A percentile compares a stretch with the other conserved stretches of the same genome.
phyloP scores from a whole-genome alignment of 345 rosid species.

The Nephelium lappaceum region DNA sequence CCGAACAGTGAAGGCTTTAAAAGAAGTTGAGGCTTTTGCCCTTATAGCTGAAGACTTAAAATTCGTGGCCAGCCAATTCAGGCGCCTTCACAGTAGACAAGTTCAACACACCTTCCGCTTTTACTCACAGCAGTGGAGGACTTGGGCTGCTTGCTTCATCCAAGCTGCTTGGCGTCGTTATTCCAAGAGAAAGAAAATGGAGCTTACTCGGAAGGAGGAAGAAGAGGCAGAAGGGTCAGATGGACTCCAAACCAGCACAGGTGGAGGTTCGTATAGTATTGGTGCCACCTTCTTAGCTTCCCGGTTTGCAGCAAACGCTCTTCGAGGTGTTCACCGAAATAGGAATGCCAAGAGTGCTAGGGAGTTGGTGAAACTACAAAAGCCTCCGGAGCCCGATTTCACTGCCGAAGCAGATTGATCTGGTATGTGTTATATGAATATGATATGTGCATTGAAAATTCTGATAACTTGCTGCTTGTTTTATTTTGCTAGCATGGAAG shows the following conservation, averaged over 20 bases:
- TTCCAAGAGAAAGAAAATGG: conserved; percentile 76
- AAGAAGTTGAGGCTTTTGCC: conserved; percentile 93
- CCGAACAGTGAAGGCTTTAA: conserved; percentile 81
- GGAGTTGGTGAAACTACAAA: conserved; percentile 75
- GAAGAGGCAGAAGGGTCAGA: conserved; percentile 54
- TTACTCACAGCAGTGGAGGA: conserved; percentile 97
- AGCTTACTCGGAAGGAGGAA: conserved; percentile 71
- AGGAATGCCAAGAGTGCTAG: conserved; percentile 70
- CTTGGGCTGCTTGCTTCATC: conserved; percentile 98
- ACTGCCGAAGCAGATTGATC: conserved; percentile 66
- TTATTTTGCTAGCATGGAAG: conserved; percentile 2
- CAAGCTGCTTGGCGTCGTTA: conserved; percentile 97
- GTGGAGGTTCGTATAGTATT: conserved; percentile 70
- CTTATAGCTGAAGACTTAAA: conserved; percentile 86
- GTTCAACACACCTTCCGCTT: conserved; percentile 97
- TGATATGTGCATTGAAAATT: conserved; percentile 3
- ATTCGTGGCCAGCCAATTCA: conserved; percentile 92
- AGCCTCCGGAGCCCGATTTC: conserved; percentile 97
- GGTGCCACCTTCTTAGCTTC: conserved; percentile 92
- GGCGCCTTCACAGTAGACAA: conserved; percentile 93
- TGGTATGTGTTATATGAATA: background rate
- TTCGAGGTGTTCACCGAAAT: conserved; percentile 79
- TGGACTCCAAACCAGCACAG: conserved; percentile 31
- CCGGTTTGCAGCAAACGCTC: conserved; percentile 89
- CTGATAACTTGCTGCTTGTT: background rate